These are phyloP conservation scores for Hypoxylon sp. DNA, from an alignment of 2,329 filamentous ascomycete species.

Conservation along the genomic window DNA sequence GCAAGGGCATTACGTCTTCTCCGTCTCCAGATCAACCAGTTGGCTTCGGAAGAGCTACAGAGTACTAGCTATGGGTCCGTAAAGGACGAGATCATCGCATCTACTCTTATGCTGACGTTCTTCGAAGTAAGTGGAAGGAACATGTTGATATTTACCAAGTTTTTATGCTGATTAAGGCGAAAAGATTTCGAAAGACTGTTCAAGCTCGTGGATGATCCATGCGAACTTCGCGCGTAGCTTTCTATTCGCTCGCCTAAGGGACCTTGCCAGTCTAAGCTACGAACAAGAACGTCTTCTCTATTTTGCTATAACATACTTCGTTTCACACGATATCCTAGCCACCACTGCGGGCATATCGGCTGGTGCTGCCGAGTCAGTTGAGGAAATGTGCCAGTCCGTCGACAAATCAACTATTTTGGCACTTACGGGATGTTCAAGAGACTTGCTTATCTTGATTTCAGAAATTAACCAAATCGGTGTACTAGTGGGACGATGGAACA, in stretches of 20 bases:
- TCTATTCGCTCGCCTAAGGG: slow-evolving; percentile 20
- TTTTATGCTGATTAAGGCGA: slow-evolving; percentile 7
- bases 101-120: slow-evolving; percentile 41
- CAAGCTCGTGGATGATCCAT: slow-evolving; percentile 42
- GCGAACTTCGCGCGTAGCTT: slow-evolving; percentile 39
- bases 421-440: slow-evolving; percentile 32
- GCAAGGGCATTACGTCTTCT: slow-evolving; percentile 35
- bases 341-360: slow-evolving; percentile 26
- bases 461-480: slow-evolving; percentile 34
- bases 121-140: slow-evolving; percentile 35
- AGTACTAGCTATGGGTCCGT: background rate
- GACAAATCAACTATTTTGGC: slow-evolving; percentile 27
- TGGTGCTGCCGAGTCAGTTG: slow-evolving; percentile 21
- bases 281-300: slow-evolving; percentile 37
- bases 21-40: slow-evolving; percentile 20
- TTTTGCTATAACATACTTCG: slow-evolving; percentile 42
- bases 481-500: slow-evolving; percentile 1
- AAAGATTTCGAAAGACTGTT: slow-evolving; percentile 42
- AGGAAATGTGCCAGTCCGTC: slow-evolving; percentile 25
- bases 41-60: slow-evolving; percentile 5
- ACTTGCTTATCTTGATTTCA: slow-evolving; percentile 32
- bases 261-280: slow-evolving; percentile 16
- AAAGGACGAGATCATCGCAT: slow-evolving; percentile 36
- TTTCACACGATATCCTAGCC: slow-evolving; percentile 35
- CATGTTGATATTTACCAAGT: background rate